Base-by-base conservation (phyloP, 2,329 filamentous ascomycete genomes). In the Tolypocladium tundrense region DNA sequence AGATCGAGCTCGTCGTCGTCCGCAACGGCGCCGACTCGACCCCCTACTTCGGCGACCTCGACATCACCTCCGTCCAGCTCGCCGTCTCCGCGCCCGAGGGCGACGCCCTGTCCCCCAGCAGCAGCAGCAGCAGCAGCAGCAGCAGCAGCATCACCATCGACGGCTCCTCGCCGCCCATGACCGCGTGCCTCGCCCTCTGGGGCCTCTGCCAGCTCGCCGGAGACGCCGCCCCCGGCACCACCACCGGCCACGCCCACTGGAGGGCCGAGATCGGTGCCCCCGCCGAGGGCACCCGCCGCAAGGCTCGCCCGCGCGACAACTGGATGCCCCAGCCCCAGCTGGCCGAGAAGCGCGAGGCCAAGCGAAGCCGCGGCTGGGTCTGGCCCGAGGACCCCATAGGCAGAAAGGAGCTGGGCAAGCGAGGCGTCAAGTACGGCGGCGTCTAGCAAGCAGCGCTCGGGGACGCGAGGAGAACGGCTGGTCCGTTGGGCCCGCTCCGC, bases 1-100 rank as follows among this genome's bases (percentile, higher is more conserved):
- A 97, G 75, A 96, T 96, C 66, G 93, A 97, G 75, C 85, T 97
- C 10, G 87, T 97, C 43, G 86, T 94, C 65, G 91, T 96, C 1
- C 90, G 92, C 66, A 90, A 88, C 63, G 91, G 92, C 56, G 83
- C 70, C 64, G 87, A 80, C 67, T 75, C 79, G 45, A 85, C 85
- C 1, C 92, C 92, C 0, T 86, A 91, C 70, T 97, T 96, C 68
- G 92, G 93, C n/a, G 90, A 87, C 72, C 78, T 97, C 6, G 92
- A 97, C 71, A 81, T 96, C 35, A 76, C 78, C 21, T 80, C 77
- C 50, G 79, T 87, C 24, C 83, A 82, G 65, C 79, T 87, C 43
- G 79, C 79, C n/a, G 68, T 73, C 51, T 63, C 72, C 13, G 66
- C 68, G 11, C 68, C 69, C 9, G 69, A 68, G 50, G 35, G 27